A percentile compares a stretch with the other conserved stretches of the same genome.
These are phyloP conservation scores for Melaleuca alternifolia DNA, from an alignment of 345 rosid genomes.

Conservation along the genomic window DNA sequence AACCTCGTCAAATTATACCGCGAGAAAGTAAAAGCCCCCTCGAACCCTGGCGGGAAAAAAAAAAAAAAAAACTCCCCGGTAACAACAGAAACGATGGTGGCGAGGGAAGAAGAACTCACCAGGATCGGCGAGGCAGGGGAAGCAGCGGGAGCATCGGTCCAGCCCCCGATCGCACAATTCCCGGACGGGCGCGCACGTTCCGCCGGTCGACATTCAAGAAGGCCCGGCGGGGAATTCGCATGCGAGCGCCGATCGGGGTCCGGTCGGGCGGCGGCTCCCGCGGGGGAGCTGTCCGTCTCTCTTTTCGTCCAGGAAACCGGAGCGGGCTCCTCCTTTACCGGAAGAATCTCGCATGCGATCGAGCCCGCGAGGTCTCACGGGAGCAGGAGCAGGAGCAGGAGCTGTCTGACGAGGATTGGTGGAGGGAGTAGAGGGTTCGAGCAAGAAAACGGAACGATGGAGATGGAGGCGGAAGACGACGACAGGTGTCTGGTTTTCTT, in stretches of 20 bases:
- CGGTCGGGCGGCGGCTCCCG: background rate
- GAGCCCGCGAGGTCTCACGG: background rate
- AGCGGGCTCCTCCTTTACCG: background rate
- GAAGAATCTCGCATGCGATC: background rate
- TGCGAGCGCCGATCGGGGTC: background rate
- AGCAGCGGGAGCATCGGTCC: conserved; percentile 17
- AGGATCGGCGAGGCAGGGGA: conserved; percentile 72
- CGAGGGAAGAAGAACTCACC: conserved; percentile 15
- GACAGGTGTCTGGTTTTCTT: background rate
- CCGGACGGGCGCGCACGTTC: conserved; percentile 18
- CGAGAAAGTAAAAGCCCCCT: background rate
- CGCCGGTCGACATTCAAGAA: conserved; percentile 16
- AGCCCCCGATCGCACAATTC: conserved; percentile 22
- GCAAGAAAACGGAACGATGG: background rate
- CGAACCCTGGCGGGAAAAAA: background rate
- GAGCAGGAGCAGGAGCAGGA: background rate
- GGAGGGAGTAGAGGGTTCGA: background rate
- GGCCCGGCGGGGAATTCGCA: background rate
- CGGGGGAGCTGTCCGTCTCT: too few relatives aligned
- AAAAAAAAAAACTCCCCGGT: background rate
- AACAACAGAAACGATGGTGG: background rate
- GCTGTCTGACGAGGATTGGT: background rate
- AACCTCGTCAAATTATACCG: background rate
- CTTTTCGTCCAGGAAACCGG: background rate
- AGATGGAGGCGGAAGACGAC: background rate